Base-by-base conservation (phyloP, 176 grass and related monocot species). In the Cymbopogon citratus region DNA sequence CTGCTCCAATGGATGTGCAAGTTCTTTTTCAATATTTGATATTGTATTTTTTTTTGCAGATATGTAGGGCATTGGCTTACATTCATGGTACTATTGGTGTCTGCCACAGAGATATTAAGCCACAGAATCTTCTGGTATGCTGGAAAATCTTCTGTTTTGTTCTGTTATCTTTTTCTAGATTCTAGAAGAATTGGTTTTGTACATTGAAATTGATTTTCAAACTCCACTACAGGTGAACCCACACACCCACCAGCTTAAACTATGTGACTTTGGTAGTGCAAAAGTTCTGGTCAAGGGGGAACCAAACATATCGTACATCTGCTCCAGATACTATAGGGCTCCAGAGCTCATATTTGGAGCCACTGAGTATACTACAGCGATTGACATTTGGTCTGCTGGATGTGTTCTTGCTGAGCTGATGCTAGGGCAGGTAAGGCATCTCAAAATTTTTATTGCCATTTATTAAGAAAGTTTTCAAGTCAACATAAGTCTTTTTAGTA, bases 271-370 rank as follows among this genome's bases (percentile, higher is more conserved):
- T 56, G 92, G 92, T 2, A 94, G 92, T 85, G 92, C 92, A 52
- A 94, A 94, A 91, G 92, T 94, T 81, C 60, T 94, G 69, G 88
- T 94, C 43, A 91, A 94, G 79, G 92, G 89, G 74, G 92, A 94
- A 54, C 92, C 92, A 38, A 94, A 94, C 81, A 94, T 94, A 89
- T 91, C 92, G 0, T 94, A 94, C 79, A 94, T 94, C 80, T 94
- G 92, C 23, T 94, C 92, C 39, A 78, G 92, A 61, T 94, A 94
- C 77, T 94, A 94, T 15, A 89, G 92, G 66, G 92, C 92, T 67
- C 92, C 92, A 16, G 92, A 94, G 89, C 92, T 94, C 45, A 94
- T 94, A 75, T 94, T 94, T 91, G 92, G 89, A 81, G 89, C 92
- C 23, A 94, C 92, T 3, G 92, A 94, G 31, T 94, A 94, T 61